Conservation (phyloP, 768 basidiomycete species). For the Serendipita sp. region DNA sequence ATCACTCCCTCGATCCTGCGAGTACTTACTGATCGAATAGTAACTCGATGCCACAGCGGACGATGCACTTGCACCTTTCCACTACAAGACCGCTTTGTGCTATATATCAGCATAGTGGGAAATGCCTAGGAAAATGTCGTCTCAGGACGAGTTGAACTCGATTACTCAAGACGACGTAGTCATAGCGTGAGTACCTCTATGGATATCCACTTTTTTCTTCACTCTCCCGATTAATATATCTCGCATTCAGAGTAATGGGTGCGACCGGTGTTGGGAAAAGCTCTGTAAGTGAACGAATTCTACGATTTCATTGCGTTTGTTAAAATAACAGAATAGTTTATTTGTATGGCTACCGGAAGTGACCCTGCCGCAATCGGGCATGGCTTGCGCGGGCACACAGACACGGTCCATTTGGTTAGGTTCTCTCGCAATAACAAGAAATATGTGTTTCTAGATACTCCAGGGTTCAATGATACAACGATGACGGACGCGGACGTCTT, state of each 20-base stretch:
- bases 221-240: background rate
- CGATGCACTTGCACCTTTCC: too few relatives aligned
- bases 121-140: too few relatives aligned
- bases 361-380: slow-evolving; percentile 15
- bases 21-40: too few relatives aligned
- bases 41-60: too few relatives aligned
- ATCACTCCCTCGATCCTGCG: too few relatives aligned
- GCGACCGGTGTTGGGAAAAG: slow-evolving; percentile 20
- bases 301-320: background rate
- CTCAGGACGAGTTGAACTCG: background rate
- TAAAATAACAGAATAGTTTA: background rate
- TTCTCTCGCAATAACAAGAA: background rate
- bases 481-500: slow-evolving; percentile 16
- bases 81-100: too few relatives aligned
- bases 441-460: slow-evolving; percentile 9
- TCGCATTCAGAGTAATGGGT: slow-evolving; percentile 17
- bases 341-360: slow-evolving; percentile 11
- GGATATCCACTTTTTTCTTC: background rate
- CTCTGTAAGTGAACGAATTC: slow-evolving; percentile 12
- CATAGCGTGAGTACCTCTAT: background rate
- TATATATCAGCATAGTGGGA: too few relatives aligned
- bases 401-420: slow-evolving; percentile 2
- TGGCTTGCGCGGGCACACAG: slow-evolving; percentile 12
- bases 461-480: slow-evolving; percentile 15
- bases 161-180: background rate